Conservation (phyloP, 768 basidiomycete species). For the Amanita jacksonii region DNA sequence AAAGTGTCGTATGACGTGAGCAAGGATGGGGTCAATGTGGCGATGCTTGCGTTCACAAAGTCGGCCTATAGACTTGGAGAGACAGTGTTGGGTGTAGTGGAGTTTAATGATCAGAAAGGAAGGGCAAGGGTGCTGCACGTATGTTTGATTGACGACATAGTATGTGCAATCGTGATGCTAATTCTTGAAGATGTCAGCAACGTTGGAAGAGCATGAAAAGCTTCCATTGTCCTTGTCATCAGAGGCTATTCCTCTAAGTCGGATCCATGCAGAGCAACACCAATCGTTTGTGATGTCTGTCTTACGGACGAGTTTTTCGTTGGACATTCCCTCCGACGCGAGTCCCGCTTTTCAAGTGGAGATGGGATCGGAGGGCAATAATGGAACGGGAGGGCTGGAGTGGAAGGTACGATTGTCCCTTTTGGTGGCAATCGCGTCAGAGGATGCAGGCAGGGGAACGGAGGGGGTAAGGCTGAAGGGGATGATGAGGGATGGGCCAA, state of each 20-base stretch:
- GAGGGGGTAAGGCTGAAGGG: slow-evolving; percentile 46
- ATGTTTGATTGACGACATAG: background rate
- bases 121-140: slow-evolving; percentile 80
- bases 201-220: slow-evolving; percentile 83
- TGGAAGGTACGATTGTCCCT: slow-evolving; percentile 87
- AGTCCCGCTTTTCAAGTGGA: slow-evolving; percentile 77
- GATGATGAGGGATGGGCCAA: slow-evolving; percentile 44
- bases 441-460: slow-evolving; percentile 31
- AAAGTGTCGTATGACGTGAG: slow-evolving; percentile 91
- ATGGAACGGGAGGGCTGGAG: slow-evolving; percentile 59
- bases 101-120: slow-evolving; percentile 67
- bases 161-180: background rate
- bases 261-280: slow-evolving; percentile 82
- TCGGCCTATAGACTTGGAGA: slow-evolving; percentile 88
- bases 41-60: slow-evolving; percentile 87
- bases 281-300: slow-evolving; percentile 66
- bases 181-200: slow-evolving; percentile 69
- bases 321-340: slow-evolving; percentile 90
- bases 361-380: slow-evolving; percentile 28
- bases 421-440: slow-evolving; percentile 64
- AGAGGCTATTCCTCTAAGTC: slow-evolving; percentile 44
- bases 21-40: slow-evolving; percentile 86
- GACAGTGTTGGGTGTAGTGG: slow-evolving; percentile 82
- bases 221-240: slow-evolving; percentile 47
- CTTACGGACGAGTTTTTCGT: slow-evolving; percentile 71